Evolutionary conservation across 805 yeast species (phyloP), one percentile per base, ranked within the genome.

Genomic region (Ogataea angusta): DNA sequence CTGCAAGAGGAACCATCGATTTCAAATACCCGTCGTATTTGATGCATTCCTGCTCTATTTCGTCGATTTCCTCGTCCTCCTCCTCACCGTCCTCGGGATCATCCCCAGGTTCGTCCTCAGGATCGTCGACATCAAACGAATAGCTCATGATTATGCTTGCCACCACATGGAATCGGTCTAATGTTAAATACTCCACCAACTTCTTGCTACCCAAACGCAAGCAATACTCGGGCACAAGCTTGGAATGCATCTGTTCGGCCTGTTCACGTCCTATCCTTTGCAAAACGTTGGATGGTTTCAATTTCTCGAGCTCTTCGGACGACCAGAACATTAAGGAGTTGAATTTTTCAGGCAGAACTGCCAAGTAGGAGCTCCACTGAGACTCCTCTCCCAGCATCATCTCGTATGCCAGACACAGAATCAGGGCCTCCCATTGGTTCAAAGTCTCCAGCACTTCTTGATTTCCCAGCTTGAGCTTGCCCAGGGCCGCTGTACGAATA

Each of bases 1-100:
- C 99, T 0, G 98, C 98, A 33, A 89, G 66, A 0, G 98, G 96
- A 3, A 90, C 88, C 95, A 93, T 83, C 0, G 95, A 82, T 58
- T 90, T 90, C 48, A 73, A 66, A 44, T 68, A 76, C 3, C 70
- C 13, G 28, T 60, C 63, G 12, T 33, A 30, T 23, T 41, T 43
- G 13, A 58, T 38, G 10, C 51, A 54, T 36, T 66, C 51, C 5
- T 43, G 40, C 2, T 48, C 55, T 6, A 48, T 53, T 2, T 56
- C 54, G 6, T 46, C 48, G 1, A 46, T 47, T 2, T 54, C 61
- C 7, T 53, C 60, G 1, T 52, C 62, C 16, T 57, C 69, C 5
- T 46, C 52, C 5, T 52, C 47, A 1, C 42, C 52, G 3, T 46
- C 56, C 3, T 42, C 57, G 3, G 12, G n/a, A 16, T 57, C 70